Evolutionary conservation across 441 rosid species (phyloP), one percentile per base, ranked within the genome.

Genomic region (Pelargonium myrrhifolium): DNA sequence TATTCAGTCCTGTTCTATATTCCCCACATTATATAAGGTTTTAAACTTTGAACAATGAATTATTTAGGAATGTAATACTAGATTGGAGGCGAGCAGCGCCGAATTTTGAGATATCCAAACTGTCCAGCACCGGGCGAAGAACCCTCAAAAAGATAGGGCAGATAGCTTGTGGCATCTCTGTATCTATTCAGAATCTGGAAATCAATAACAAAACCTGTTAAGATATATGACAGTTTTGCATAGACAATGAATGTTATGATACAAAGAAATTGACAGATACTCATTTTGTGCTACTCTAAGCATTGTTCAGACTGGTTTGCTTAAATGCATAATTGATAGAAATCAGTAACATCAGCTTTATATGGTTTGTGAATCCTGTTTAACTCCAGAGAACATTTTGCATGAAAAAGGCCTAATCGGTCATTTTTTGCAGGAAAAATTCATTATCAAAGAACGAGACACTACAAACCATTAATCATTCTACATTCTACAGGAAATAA

Each of bases 61-160:
- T 37, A 37, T 37, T 37, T 37, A 37, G 40, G 40, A 37, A 37
- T 37, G 9, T 37, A 37, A 37, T 37, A 37, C 6, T 37, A 56
- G 61, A n/a, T 20, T 56, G 24, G 61, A 56, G 61, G 61, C 14
- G 22, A 56, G 61, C 28, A 10, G 61, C 61, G 61, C 5, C 60
- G 60, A 9, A 55, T 55, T 55, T 7, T 18, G 60, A 55, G 60
- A 55, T 18, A 55, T 55, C 60, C 60, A 55, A 55, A 55, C 60
- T 55, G 60, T 18, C 60, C 60, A 10, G 60, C 60, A 18, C 60
- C 60, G 3, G 60, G 60, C 21, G 60, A 55, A 55, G 60, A 55
- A 18, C 60, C 60, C 60, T 55, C 61, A 6, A 56, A 56, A 56
- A 56, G 61, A 56, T 56, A 56, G 26, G 61, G 61, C 61, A 20